Conservation (phyloP, 441 rosid genomes). For the Geranium incanum region DNA sequence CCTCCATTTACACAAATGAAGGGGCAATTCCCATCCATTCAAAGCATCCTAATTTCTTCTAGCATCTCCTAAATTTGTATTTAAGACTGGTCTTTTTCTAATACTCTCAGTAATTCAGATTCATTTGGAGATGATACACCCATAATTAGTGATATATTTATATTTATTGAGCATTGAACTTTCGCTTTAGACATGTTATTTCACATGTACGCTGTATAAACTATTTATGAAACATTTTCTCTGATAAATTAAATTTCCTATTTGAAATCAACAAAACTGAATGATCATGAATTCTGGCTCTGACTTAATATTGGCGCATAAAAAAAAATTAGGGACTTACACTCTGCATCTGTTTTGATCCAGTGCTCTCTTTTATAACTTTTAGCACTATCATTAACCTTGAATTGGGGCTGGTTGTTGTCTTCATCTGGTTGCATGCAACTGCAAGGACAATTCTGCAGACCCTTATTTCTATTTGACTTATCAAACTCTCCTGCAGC, state of each 20-base stretch:
- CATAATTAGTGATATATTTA: not conserved
- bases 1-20: not conserved
- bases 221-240: not conserved
- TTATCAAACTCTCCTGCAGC: slow-evolving; percentile 27
- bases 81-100: not conserved
- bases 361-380: slow-evolving; percentile 2
- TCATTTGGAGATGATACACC: not conserved
- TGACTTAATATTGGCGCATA: not conserved
- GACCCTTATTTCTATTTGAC: slow-evolving; percentile 16
- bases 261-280: not conserved
- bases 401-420: not conserved
- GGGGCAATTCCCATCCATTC: not conserved
- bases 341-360: slow-evolving; percentile 5
- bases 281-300: not conserved
- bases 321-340: not conserved
- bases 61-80: not conserved
- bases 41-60: not conserved
- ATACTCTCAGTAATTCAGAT: not conserved
- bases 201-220: not conserved
- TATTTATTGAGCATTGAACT: not conserved
- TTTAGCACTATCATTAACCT: not conserved
- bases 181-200: not conserved
- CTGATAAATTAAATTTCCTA: not conserved
- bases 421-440: not conserved
- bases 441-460: not conserved